These are phyloP conservation scores for Rhododendron kiyosumense DNA, from an alignment of 148 eudicot genomes.

Conservation along the genomic window DNA sequence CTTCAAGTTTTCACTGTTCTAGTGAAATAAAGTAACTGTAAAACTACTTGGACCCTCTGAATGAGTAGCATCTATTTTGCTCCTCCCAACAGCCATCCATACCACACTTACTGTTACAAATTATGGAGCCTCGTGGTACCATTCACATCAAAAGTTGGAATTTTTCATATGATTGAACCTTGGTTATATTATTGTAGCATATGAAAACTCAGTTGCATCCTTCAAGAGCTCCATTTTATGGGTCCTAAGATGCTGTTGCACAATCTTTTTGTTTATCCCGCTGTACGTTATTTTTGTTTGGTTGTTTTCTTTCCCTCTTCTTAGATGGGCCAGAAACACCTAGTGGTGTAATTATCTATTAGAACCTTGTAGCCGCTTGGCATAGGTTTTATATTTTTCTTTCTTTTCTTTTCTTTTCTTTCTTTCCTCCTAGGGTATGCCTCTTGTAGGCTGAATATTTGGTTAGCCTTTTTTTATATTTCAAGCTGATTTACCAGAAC, in stretches of 20 bases:
- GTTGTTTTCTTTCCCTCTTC: too few relatives aligned
- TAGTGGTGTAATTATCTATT: too few relatives aligned
- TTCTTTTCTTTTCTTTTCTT: too few relatives aligned
- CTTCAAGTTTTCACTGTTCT: background rate
- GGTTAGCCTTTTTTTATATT: too few relatives aligned
- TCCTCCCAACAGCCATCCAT: background rate
- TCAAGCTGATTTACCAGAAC: too few relatives aligned
- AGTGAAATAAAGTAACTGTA: background rate
- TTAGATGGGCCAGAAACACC: too few relatives aligned
- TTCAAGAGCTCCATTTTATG: background rate
- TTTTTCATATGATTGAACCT: background rate
- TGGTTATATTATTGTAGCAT: background rate
- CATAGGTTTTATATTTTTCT: too few relatives aligned
- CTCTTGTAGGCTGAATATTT: too few relatives aligned
- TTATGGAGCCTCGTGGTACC: background rate
- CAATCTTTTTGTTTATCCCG: too few relatives aligned
- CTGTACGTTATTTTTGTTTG: too few relatives aligned
- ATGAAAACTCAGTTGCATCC: background rate
- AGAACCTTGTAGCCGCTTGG: too few relatives aligned
- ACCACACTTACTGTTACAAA: background rate
- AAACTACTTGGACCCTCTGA: background rate
- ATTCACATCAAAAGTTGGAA: background rate
- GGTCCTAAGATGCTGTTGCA: background rate
- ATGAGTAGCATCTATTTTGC: background rate
- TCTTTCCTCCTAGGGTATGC: too few relatives aligned